Evolutionary conservation across 108 stramenopile genomes (phyloP).

Genomic region (Nitzschia sp.): DNA sequence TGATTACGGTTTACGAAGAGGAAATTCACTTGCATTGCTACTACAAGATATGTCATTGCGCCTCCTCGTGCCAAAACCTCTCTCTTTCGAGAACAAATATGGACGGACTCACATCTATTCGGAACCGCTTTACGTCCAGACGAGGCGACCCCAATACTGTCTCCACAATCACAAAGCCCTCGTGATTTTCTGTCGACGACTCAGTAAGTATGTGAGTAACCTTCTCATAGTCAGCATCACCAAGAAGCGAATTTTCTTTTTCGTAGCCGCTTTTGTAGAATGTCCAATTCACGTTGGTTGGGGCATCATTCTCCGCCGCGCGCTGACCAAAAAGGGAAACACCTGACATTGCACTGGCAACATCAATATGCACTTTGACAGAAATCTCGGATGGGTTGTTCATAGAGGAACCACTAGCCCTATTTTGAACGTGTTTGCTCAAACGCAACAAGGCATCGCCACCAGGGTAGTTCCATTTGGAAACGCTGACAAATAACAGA

Average conservation of each 20-base stretch:
- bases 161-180: slow-evolving; percentile 58
- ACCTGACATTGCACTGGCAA: slow-evolving; percentile 87
- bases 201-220: slow-evolving; percentile 77
- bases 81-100: slow-evolving; percentile 65
- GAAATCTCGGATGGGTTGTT: slow-evolving; percentile 7
- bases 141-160: slow-evolving; percentile 67
- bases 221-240: background rate
- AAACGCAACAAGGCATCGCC: slow-evolving; percentile 63
- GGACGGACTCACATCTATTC: slow-evolving; percentile 53
- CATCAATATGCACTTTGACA: slow-evolving; percentile 73
- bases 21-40: no score
- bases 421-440: slow-evolving; percentile 35
- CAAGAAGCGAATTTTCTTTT: slow-evolving; percentile 42
- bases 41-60: no score
- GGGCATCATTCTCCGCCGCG: slow-evolving; percentile 22
- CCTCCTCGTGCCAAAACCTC: background rate
- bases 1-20: no score
- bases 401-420: background rate
- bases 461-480: slow-evolving; percentile 85
- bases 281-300: slow-evolving; percentile 28
- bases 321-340: slow-evolving; percentile 88
- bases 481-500: slow-evolving; percentile 62
- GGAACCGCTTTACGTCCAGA: slow-evolving; percentile 37
- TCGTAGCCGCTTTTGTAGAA: slow-evolving; percentile 87
- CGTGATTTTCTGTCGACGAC: slow-evolving; percentile 18